Percentiles rank a stretch among this genome's conserved stretches.
Conservation (phyloP, 202 grass and related monocot genomes). For the Carex arenaria region DNA sequence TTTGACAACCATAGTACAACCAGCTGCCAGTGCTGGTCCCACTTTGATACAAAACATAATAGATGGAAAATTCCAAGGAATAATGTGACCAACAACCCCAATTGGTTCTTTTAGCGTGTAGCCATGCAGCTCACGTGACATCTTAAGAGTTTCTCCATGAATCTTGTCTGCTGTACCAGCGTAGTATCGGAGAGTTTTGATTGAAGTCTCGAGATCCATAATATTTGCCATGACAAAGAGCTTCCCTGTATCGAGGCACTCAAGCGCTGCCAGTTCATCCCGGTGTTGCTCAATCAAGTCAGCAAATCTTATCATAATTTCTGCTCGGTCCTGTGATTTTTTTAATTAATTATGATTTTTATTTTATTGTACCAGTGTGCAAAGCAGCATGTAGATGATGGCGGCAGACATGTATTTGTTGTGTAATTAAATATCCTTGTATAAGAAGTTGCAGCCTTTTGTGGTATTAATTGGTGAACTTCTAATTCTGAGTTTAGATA, state of each 20-base stretch:
- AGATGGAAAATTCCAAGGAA: conserved; percentile 64
- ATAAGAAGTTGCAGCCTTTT: not conserved
- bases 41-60: conserved; percentile 66
- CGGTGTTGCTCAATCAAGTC: conserved; percentile 53
- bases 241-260: conserved; percentile 65
- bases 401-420: not conserved
- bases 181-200: conserved; percentile 38
- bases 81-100: conserved; percentile 60
- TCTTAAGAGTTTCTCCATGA: conserved; percentile 69
- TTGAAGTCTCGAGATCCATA: conserved; percentile 23
- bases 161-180: conserved; percentile 73
- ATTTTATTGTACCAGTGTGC: not conserved
- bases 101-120: conserved; percentile 62
- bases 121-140: conserved; percentile 31
- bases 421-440: not conserved
- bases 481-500: not conserved
- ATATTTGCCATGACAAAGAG: conserved; percentile 12
- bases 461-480: not conserved
- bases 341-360: not conserved
- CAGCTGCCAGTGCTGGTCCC: conserved; percentile 46
- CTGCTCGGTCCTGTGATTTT: conserved; percentile 39
- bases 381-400: not conserved
- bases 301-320: conserved; percentile 42
- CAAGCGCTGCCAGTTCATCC: conserved; percentile 42
- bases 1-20: conserved; percentile 69